phyloP scores from a whole-genome alignment of 495 filamentous ascomycete species.

The Achaetomiella virescens region DNA sequence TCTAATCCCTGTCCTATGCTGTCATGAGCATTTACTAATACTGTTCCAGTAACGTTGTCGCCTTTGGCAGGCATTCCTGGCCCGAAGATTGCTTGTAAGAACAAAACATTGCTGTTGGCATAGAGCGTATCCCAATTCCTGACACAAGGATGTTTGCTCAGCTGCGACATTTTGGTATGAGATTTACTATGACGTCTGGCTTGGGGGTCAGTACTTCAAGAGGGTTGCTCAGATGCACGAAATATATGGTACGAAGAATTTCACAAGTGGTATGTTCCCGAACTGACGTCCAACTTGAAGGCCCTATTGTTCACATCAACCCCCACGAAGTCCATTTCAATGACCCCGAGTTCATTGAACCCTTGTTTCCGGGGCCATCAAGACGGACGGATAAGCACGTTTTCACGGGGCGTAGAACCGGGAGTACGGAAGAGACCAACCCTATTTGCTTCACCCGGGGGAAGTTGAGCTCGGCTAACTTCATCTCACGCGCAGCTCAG shows the following conservation, averaged over 20 bases:
- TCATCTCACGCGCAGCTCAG: neutral
- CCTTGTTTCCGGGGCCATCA: neutral
- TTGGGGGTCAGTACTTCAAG: slow-evolving; percentile 2
- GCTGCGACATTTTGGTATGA: slow-evolving; percentile 5
- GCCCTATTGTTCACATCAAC: slow-evolving; percentile 11
- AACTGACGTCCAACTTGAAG: neutral
- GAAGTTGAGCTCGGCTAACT: neutral
- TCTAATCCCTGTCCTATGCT: no score
- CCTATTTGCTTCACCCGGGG: neutral
- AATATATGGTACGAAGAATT: slow-evolving; percentile 4
- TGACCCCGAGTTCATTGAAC: slow-evolving; percentile 8
- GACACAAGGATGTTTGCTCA: neutral
- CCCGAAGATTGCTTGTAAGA: neutral
- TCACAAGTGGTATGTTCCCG: no score
- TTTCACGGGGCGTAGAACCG: neutral
- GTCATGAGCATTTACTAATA: neutral
- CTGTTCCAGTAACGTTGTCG: neutral
- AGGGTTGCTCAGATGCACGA: slow-evolving; percentile 9
- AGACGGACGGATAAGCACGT: slow-evolving; percentile 8
- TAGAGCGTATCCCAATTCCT: no score
- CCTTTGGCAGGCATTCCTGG: neutral
- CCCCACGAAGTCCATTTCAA: slow-evolving; percentile 12
- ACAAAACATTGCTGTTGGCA: no score
- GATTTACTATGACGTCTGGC: slow-evolving; percentile 5
- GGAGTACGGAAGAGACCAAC: neutral